Evolutionary conservation across 2,329 filamentous ascomycete species (phyloP).

Genomic region (Whalleya microplaca): DNA sequence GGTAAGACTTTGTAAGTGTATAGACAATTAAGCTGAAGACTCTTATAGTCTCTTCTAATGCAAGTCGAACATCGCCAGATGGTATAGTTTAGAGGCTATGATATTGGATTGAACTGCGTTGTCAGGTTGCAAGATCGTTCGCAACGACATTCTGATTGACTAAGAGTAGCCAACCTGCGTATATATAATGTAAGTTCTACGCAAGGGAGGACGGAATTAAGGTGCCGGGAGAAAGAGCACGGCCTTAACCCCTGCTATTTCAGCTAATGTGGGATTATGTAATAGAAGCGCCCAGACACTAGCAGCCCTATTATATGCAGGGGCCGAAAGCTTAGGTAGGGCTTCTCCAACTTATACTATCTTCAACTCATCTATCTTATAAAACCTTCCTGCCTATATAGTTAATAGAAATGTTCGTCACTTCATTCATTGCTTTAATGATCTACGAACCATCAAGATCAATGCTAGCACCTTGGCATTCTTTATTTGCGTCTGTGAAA

Average conservation of each 20-base stretch:
- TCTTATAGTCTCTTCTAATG: too few relatives aligned
- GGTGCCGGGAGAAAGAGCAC: too few relatives aligned
- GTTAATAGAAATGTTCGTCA: not conserved
- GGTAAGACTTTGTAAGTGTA: not conserved
- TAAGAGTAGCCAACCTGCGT: too few relatives aligned
- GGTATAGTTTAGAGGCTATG: too few relatives aligned
- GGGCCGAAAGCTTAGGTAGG: not conserved
- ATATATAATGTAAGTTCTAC: too few relatives aligned
- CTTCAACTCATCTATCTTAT: not conserved
- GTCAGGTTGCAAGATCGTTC: not conserved
- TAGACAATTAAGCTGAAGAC: too few relatives aligned
- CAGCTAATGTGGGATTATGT: not conserved
- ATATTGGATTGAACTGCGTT: too few relatives aligned
- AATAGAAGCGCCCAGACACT: not conserved
- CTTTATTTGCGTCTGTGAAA: not conserved
- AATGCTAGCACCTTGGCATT: not conserved
- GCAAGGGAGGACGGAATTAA: too few relatives aligned
- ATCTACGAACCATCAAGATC: not conserved
- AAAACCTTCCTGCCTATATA: not conserved
- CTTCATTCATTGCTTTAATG: not conserved
- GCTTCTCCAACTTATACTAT: not conserved
- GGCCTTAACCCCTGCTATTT: too few relatives aligned
- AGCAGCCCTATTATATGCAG: not conserved
- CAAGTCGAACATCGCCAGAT: too few relatives aligned
- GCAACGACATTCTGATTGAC: too few relatives aligned